Evolutionary conservation across 2,329 filamentous ascomycete species (phyloP), one percentile per base, ranked within the genome.

Genomic region (Sclerotinia minor): DNA sequence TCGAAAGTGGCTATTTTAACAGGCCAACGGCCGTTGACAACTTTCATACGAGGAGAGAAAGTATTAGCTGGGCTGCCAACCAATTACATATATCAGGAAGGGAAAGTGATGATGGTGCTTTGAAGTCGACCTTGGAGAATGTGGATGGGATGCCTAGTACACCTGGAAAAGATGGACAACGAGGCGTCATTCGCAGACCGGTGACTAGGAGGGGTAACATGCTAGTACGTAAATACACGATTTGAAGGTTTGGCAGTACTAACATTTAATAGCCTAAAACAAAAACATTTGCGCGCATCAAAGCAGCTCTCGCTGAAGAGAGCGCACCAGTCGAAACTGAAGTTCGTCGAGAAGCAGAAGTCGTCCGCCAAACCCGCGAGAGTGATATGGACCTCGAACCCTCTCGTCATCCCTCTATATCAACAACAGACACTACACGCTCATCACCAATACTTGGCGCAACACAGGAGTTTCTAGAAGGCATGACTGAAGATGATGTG

Each of bases 361-460:
- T 98, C 6, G 92, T 99, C 71, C 91, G 92, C 63, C 95, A 97
- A 79, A 94, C 98, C 38, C 90, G 93, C 53, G 95, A 98, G 78
- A 94, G 90, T 73, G 94, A 97, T 75, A 85, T 89, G 71, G 87
- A 88, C 60, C 80, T 88, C 19, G 85, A 86, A 67, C 81, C 78
- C 38, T 76, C 76, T 47, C 72, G 77, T 75, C 81, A 72, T 78
- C 79, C 15, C 76, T 83, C 59, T 78, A 83, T 65, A 75, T 84
- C 68, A 81, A 81, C 84, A 73, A 73, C 80, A 0, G 58, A 67
- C 15, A 65, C 52, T 17, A 52, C 65, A 81, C 83, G 89, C 47
- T 91, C 90, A 0, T 93, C 90, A 9, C 91, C 91, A 0, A 88
- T 81, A 58, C 78, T 92, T 19, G 78, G 84, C n/a, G 82, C 84